These are phyloP conservation scores for Trichosporon sp. DNA, from an alignment of 1,284 basidiomycete genomes.

Conservation along the genomic window DNA sequence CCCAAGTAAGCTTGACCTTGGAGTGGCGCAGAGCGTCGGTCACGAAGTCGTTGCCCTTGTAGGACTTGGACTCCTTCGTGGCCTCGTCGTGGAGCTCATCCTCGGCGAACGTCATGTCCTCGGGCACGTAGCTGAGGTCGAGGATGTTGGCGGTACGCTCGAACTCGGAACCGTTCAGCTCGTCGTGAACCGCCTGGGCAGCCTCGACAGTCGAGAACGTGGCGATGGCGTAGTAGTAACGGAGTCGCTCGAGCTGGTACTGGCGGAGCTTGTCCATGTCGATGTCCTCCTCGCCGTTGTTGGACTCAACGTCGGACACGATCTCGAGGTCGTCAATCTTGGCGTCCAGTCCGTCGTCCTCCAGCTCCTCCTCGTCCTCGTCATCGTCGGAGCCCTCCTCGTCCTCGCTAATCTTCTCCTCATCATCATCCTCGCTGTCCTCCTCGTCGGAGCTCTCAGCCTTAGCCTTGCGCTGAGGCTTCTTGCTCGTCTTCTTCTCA, in stretches of 20 bases:
- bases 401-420: constrained; percentile 14
- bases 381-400: constrained; percentile 7
- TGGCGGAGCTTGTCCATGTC: constrained; percentile 83
- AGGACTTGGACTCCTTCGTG: constrained; percentile 67
- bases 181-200: constrained; percentile 78
- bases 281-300: constrained; percentile 64
- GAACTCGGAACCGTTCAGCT: constrained; percentile 92
- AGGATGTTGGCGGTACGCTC: constrained; percentile 97
- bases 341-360: constrained; percentile 31
- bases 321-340: constrained; percentile 46
- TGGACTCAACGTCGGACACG: constrained; percentile 47
- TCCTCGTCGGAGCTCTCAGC: not conserved
- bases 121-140: constrained; percentile 90
- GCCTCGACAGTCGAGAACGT: constrained; percentile 80
- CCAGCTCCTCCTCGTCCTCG: constrained; percentile 7
- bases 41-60: constrained; percentile 85
- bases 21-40: constrained; percentile 98
- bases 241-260: constrained; percentile 90
- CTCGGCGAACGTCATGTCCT: constrained; percentile 86
- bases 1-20: constrained; percentile 97
- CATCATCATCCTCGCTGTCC: constrained; percentile 12
- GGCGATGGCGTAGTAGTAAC: constrained; percentile 97
- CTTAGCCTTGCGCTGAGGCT: constrained; percentile 26
- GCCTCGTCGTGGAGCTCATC: constrained; percentile 80
- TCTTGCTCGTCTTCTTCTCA: constrained; percentile 31